Base-by-base conservation (phyloP, 2,329 filamentous ascomycete genomes). In the Periconia sp. region DNA sequence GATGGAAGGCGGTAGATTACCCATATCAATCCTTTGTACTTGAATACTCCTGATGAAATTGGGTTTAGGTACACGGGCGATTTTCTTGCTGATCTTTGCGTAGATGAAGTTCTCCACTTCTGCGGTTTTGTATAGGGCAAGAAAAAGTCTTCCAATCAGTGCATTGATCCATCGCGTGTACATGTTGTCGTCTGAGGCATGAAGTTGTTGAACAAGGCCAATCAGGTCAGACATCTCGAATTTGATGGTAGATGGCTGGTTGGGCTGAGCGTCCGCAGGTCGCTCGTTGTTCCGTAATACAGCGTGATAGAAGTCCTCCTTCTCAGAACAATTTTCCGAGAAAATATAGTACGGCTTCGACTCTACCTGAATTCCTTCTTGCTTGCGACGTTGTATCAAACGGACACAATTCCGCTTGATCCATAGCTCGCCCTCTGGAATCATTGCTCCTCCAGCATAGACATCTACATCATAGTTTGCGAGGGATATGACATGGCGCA, bases 241-340 rank as follows among this genome's bases (percentile, higher is more conserved):
- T 11, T 85, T 79, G 50, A 89, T 81, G 39, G 79, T 78, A 0
- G 91, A 90, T 1, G 84, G 80, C 15, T 77, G 75, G 40, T 79
- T 75, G 16, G 76, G 75, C 2, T 76, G 73, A 11, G 45, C 26
- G 79, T 61, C 78, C 43, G 83, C 78, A 12, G 81, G 80, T 57
- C 86, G 84, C 55, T 91, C 86, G 65, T 95, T 88, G 52, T 92
- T 95, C 58, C 86, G 85, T 26, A 99, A 77, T 56, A 99, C 77
- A 10, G 92, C 88, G 70, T 96, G 92, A 69, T 99, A 99, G 71
- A 99, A 97, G 66, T 99, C 94, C 70, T 99, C 94, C 69, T 99
- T 99, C 33, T 94, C 90, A 0, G 92, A 96, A 66, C 89, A 89
- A 61, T 95, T 96, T 55, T 97, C 91, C 0, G 89, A 95, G 70